Percentiles rank a stretch among this genome's conserved stretches.
These are phyloP conservation scores for Polyporus arcularius DNA, from an alignment of 768 basidiomycete genomes.

Conservation along the genomic window DNA sequence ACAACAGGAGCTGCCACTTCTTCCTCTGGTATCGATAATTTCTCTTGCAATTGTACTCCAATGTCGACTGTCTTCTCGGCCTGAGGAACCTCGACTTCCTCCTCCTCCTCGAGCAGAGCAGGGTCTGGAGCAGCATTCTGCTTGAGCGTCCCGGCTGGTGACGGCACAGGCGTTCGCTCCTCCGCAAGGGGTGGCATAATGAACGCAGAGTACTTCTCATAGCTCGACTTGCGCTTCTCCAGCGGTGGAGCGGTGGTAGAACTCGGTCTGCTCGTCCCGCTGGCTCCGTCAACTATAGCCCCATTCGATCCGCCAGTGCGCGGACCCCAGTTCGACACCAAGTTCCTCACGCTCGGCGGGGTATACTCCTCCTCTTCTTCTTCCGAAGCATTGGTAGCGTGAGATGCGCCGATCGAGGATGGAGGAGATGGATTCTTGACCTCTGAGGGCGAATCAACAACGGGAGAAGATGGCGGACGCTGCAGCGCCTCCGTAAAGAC, in stretches of 20 bases:
- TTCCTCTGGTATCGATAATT: neutral
- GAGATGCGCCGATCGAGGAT: neutral
- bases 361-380: constrained; percentile 12
- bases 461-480: neutral
- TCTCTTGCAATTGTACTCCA: neutral
- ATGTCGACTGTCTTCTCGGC: neutral
- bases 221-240: constrained; percentile 67
- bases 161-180: constrained; percentile 58
- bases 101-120: constrained; percentile 3
- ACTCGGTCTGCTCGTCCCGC: neutral
- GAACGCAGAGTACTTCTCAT: constrained; percentile 65
- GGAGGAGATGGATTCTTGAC: neutral
- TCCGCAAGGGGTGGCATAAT: constrained; percentile 67
- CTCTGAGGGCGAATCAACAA: neutral
- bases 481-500: constrained; percentile 37
- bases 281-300: neutral
- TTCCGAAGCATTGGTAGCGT: neutral
- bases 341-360: constrained; percentile 22
- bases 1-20: neutral
- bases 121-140: constrained; percentile 24
- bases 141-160: constrained; percentile 57
- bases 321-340: constrained; percentile 24
- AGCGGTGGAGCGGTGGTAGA: constrained; percentile 24
- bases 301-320: constrained; percentile 5
- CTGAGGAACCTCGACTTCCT: neutral